A percentile compares a stretch with the other conserved stretches of the same genome.
Conservation (phyloP, 441 rosid species). For the Jatropha multifida region DNA sequence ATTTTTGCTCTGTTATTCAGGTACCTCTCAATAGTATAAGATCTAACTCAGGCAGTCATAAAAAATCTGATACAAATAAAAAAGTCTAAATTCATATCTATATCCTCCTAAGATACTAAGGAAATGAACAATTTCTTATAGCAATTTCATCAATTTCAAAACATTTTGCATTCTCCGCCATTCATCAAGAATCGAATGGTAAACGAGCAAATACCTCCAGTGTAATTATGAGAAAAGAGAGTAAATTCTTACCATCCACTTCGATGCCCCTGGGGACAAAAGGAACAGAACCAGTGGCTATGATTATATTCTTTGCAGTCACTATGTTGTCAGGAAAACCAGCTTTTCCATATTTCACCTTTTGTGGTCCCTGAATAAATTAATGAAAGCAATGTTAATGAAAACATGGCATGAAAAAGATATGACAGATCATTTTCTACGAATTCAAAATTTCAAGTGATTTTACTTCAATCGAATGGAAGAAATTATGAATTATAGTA, state of each 20-base stretch:
- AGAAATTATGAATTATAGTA: not conserved
- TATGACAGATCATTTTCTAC: not conserved
- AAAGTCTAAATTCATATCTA: not conserved
- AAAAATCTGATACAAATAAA: not conserved
- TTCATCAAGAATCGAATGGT: not conserved
- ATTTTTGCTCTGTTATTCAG: not conserved
- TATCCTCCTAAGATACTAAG: not conserved
- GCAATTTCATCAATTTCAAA: not conserved
- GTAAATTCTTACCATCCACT: slow-evolving; percentile 70
- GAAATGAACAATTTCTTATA: not conserved
- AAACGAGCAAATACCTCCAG: not conserved
- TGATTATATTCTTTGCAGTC: slow-evolving; percentile 78
- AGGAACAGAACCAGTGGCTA: slow-evolving; percentile 97
- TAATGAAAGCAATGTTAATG: slow-evolving; percentile 10
- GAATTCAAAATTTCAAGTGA: not conserved
- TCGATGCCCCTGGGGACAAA: slow-evolving; percentile 97
- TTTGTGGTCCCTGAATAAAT: slow-evolving; percentile 77
- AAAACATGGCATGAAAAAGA: not conserved
- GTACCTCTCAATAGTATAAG: not conserved
- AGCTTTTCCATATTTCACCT: slow-evolving; percentile 77
- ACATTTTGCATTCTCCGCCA: not conserved
- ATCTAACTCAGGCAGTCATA: not conserved
- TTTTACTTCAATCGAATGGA: not conserved
- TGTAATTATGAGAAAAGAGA: slow-evolving; percentile 1
- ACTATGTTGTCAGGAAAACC: slow-evolving; percentile 53